Percentiles rank a stretch among this genome's conserved stretches.
Conservation (phyloP, 83 land plant genomes). For the Picea mariana region DNA sequence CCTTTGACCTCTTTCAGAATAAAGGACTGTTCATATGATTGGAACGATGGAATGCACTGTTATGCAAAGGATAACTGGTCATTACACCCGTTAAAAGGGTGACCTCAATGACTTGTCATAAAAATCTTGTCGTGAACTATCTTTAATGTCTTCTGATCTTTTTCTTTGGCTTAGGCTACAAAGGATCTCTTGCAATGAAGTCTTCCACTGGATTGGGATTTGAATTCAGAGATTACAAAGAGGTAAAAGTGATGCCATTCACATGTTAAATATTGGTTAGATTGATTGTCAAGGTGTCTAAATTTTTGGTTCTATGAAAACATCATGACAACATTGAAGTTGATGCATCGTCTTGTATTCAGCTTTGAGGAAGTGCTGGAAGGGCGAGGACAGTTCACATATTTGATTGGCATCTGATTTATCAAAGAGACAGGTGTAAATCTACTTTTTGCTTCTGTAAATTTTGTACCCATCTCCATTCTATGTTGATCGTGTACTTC, state of each 20-base stretch:
- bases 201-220: not conserved
- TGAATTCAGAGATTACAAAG: not conserved
- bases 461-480: no score
- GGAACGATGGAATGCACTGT: not conserved
- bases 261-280: not conserved
- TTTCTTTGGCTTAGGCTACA: not conserved
- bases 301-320: not conserved
- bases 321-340: not conserved
- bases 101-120: not conserved
- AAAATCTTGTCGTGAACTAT: not conserved
- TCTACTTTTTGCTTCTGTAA: no score
- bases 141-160: not conserved
- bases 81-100: not conserved
- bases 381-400: not conserved
- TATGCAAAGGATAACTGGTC: not conserved
- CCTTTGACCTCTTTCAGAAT: not conserved
- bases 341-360: not conserved
- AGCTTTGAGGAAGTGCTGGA: constrained; percentile 7
- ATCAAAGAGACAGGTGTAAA: no score
- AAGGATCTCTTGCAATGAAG: constrained; percentile 12
- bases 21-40: not conserved
- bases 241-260: not conserved
- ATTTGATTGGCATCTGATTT: not conserved
- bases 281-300: not conserved
- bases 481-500: no score